Evolutionary conservation across 129 eudicot species (phyloP), one percentile per base, ranked within the genome.

Genomic region (Deinandra increscens): DNA sequence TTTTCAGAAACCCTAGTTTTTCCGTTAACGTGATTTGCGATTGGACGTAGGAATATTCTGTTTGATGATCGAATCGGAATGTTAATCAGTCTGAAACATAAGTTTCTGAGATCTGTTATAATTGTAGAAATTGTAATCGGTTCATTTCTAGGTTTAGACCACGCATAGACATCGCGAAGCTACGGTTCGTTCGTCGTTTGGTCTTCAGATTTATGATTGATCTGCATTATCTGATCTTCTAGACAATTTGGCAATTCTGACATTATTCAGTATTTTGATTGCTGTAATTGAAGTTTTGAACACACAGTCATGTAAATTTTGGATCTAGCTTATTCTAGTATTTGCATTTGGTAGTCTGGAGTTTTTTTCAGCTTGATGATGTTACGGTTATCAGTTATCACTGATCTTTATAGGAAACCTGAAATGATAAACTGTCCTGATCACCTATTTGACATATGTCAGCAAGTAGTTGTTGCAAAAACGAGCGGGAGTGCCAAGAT

Each of bases 141-240:
- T 55, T 69, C 14, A 38, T 37, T 18, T 69, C 4, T 69, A 69
- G 73, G 64, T 36, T 54, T 20, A 20, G 36, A 10, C 4, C n/a
- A 10, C 14, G 4, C 34, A 36, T 36, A 36, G 39, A 4, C 39
- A 36, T 36, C 7, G 39, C 39, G 39, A 36, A 6, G 39, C 39
- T 36, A 36, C 39, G 39, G 6, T 36, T 46, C 18, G n/a, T n/a
- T 13, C 0, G 9, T 46, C 1, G 4, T 46, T 46, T 46, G 53
- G 53, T 49, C 9, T 49, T 15, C 10, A 49, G 1, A 1, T 23
- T 10, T 7, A 9, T 23, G 37, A 55, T 55, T 22, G 36, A 55
- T 55, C 59, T 6, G 2, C 59, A 18, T 42, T 65, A 63, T 36
- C 26, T 33, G 62, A 34, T 49, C 31, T n/a, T 58, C 2, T 23